phyloP scores from a whole-genome alignment of 306 rosid genomes.

The Nissolia schottii region DNA sequence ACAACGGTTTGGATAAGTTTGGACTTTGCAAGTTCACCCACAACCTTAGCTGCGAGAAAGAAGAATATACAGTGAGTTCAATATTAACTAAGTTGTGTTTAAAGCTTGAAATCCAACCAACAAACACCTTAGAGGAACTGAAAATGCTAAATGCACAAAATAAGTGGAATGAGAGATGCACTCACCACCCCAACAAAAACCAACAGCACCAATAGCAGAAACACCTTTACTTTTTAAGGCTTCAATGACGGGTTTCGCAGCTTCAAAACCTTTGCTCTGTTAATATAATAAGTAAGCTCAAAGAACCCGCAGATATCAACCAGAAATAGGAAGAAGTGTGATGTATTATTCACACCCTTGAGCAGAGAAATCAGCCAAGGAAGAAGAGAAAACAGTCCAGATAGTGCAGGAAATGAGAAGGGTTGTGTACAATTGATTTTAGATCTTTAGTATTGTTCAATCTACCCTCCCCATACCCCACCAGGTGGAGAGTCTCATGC shows the following conservation, averaged over 20 bases:
- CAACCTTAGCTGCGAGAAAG: constrained; percentile 62
- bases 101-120: not conserved
- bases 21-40: constrained; percentile 51
- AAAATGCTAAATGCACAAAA: not conserved
- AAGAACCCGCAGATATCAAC: no score
- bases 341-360: no score
- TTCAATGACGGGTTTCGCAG: constrained; percentile 50
- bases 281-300: constrained; percentile 1
- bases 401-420: not conserved
- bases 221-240: constrained; percentile 59
- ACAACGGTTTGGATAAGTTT: constrained; percentile 53
- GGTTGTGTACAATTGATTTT: not conserved
- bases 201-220: constrained; percentile 63
- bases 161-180: constrained; percentile 3
- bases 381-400: no score
- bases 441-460: not conserved
- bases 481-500: no score
- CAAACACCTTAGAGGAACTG: not conserved
- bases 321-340: no score
- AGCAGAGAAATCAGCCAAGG: no score
- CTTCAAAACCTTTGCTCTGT: constrained; percentile 64
- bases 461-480: no score
- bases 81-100: not conserved
- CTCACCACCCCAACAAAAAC: constrained; percentile 91
- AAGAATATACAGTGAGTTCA: not conserved